Evolutionary conservation across 2,329 filamentous ascomycete species (phyloP), one percentile per base, ranked within the genome.

Genomic region (Cladosporium colombiae): DNA sequence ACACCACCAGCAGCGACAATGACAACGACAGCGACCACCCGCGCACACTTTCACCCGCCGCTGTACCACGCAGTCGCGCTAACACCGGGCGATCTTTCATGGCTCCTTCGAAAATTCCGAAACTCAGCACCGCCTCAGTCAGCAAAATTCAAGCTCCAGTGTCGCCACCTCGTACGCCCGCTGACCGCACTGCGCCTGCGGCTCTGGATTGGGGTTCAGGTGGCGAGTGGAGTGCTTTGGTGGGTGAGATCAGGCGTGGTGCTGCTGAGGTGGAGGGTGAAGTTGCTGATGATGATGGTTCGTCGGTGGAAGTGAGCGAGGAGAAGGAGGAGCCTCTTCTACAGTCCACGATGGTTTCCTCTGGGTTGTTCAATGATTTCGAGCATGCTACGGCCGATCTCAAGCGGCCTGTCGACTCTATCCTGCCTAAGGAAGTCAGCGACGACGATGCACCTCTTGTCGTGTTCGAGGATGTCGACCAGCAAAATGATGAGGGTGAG

Each of bases 161-260:
- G 2, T 59, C 56, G 56, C 56, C 33, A 10, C 55, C 56, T 29
- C 56, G 33, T 13, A 59, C 33, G 16, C 56, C 56, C 29, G 27
- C 31, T 21, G 33, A 18, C 14, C 35, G 35, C 23, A 40, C 21
- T 11, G 5, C 23, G n/a, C 16, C 56, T n/a, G 8, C 21, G 37
- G 23, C 40, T 21, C 56, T 59, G 2, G 56, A 59, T 21, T 59
- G 56, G 56, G 56, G 55, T 18, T 57, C 55, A 7, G 55, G 35
- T 6, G 56, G 37, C 25, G 56, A 59, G 35, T 59, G 56, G 56
- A 59, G 56, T 11, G n/a, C 23, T 6, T 5, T 59, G 23, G 23
- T 23, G 5, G 21, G 25, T 3, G 27, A 27, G 21, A 31, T 10
- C 16, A 44, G 11, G 13, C 5, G 23, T 0, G 10, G 21, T 16